Conservation (phyloP, 352 stramenopile species). For the Pythium biforme region DNA sequence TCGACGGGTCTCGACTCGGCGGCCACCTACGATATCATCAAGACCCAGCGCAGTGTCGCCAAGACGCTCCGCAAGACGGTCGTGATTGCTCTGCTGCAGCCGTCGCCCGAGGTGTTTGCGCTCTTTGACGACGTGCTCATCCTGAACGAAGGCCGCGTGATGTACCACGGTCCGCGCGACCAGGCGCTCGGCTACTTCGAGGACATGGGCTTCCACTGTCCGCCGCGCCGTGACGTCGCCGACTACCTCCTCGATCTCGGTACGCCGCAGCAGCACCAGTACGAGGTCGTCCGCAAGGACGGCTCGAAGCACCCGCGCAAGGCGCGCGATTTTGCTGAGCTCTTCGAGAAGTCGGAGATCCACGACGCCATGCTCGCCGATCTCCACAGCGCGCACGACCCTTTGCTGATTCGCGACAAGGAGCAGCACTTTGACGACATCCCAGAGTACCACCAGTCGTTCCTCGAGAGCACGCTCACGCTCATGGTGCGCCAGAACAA, state of each 20-base stretch:
- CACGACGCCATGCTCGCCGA: constrained; percentile 49
- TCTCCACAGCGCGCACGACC: constrained; percentile 84
- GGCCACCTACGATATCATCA: constrained; percentile 64
- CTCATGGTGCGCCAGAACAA: constrained; percentile 38
- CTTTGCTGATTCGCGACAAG: constrained; percentile 78
- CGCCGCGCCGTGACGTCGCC: constrained; percentile 72
- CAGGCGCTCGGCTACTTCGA: constrained; percentile 75
- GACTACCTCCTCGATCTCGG: constrained; percentile 87
- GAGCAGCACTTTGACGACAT: constrained; percentile 21
- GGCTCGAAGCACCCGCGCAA: constrained; percentile 5
- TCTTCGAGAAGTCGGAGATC: constrained; percentile 21
- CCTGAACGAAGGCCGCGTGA: constrained; percentile 86
- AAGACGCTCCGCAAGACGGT: constrained; percentile 59
- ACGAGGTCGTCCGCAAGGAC: constrained; percentile 7
- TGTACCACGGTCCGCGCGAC: constrained; percentile 83
- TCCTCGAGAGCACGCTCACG: constrained; percentile 5
- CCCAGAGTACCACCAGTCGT: constrained; percentile 10
- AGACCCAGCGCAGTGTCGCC: constrained; percentile 48
- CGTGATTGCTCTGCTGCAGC: constrained; percentile 89
- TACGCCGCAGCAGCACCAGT: constrained; percentile 24
- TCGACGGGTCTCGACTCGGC: constrained; percentile 65
- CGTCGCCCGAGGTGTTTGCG: constrained; percentile 90
- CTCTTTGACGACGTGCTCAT: constrained; percentile 94
- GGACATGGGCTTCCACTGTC: constrained; percentile 61
- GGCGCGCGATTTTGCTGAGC: constrained; percentile 24